Conservation (phyloP, 1,284 basidiomycete genomes). For the Cutaneotrichosporon mucoides region DNA sequence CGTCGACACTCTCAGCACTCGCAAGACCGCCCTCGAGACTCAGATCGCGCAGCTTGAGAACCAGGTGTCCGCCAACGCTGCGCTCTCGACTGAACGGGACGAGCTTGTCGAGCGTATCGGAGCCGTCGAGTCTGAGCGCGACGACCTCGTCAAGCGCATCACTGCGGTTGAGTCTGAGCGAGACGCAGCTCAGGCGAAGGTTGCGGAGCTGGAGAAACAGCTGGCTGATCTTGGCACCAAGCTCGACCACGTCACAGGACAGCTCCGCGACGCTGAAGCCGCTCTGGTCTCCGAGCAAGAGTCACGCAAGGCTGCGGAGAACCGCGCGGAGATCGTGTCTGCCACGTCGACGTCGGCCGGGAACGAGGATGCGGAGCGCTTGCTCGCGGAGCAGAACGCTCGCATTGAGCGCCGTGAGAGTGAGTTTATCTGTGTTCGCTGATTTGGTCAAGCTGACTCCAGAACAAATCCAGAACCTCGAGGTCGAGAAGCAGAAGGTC, state of each 20-base stretch:
- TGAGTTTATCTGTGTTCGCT: not conserved
- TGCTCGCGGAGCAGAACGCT: not conserved
- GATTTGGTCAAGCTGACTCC: not conserved
- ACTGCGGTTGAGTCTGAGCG: constrained; percentile 7
- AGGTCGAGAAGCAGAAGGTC: constrained; percentile 10
- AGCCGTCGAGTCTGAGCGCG: not conserved
- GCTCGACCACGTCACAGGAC: not conserved
- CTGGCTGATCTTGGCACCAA: not conserved
- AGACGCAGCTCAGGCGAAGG: not conserved
- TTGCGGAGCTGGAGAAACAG: not conserved
- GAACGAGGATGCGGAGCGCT: not conserved
- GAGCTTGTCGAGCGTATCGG: not conserved
- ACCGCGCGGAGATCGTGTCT: constrained; percentile 2
- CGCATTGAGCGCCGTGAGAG: constrained; percentile 11
- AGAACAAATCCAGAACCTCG: constrained; percentile 5
- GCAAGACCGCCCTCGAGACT: not conserved
- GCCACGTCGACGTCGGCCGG: not conserved
- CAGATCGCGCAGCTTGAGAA: not conserved
- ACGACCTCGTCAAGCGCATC: not conserved
- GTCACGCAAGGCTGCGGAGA: constrained; percentile 2
- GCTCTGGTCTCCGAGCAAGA: constrained; percentile 2
- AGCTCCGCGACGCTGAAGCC: not conserved
- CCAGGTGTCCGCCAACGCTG: not conserved
- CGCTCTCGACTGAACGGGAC: not conserved
- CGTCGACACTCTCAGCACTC: not conserved